phyloP scores from a whole-genome alignment of 108 stramenopile species.

The Pelagomonas calceolata region DNA sequence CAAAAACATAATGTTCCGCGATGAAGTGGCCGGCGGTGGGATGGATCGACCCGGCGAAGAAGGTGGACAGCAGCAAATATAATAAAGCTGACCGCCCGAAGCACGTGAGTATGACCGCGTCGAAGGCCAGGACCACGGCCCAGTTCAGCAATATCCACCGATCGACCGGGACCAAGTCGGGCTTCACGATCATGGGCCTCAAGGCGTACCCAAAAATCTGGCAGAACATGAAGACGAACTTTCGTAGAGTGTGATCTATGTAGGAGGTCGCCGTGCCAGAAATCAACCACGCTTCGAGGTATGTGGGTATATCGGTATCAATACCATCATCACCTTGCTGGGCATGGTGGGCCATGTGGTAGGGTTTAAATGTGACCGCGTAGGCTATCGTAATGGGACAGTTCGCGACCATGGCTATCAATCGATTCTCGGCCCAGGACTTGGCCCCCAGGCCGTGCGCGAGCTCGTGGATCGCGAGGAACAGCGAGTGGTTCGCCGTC shows the following conservation, averaged over 20 bases:
- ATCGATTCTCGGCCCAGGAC: constrained; percentile 47
- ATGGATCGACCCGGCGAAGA: constrained; percentile 75
- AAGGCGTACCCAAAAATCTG: constrained; percentile 76
- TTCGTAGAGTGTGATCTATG: constrained; percentile 45
- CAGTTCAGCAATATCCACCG: constrained; percentile 38
- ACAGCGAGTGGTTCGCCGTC: constrained; percentile 66
- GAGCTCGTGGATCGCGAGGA: constrained; percentile 78
- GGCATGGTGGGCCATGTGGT: constrained; percentile 88
- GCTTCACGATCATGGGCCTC: constrained; percentile 65
- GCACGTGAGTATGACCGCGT: constrained; percentile 40
- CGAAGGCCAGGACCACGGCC: constrained; percentile 42
- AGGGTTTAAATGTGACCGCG: constrained; percentile 71
- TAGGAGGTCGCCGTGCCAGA: constrained; percentile 14
- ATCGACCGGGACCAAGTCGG: constrained; percentile 31
- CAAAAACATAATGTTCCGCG: constrained; percentile 79
- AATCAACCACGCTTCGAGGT: constrained; percentile 51
- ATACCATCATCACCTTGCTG: constrained; percentile 66
- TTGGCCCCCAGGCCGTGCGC: constrained; percentile 76
- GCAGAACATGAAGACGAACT: constrained; percentile 64
- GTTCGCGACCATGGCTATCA: constrained; percentile 72
- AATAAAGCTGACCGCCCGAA: constrained; percentile 53
- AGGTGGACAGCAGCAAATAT: constrained; percentile 62
- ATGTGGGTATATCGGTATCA: constrained; percentile 79
- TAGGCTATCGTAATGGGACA: constrained; percentile 71
- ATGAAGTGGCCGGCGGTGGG: constrained; percentile 94